phyloP scores from a whole-genome alignment of 257 asterid species.

The Haberlea rhodopensis region DNA sequence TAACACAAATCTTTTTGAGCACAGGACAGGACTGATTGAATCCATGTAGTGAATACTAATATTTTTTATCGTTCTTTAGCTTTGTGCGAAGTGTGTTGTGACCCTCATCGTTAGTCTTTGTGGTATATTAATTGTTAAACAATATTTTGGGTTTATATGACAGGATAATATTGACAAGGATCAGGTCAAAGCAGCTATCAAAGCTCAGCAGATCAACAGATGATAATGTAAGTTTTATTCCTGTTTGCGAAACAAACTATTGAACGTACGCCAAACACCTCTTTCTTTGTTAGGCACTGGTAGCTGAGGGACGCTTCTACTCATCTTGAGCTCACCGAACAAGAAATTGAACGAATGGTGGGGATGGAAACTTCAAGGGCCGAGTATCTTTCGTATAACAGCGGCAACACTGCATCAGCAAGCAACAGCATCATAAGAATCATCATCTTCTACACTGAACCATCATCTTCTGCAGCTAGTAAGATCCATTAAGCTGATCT shows the following conservation, averaged over 20 bases:
- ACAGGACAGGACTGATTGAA: background rate
- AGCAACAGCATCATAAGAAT: conserved; percentile 65
- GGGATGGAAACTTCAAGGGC: conserved; percentile 96
- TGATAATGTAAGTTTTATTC: conserved; percentile 53
- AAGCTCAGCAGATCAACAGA: conserved; percentile 99
- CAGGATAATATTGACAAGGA: conserved; percentile 73
- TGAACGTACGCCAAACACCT: conserved; percentile 9
- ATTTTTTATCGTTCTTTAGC: background rate
- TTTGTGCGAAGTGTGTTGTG: background rate
- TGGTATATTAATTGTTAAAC: background rate
- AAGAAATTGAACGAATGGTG: conserved; percentile 98
- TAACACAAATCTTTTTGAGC: background rate
- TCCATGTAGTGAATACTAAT: background rate
- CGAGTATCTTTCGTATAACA: conserved; percentile 69
- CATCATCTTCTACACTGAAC: conserved; percentile 88
- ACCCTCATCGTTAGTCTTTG: background rate
- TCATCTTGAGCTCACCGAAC: conserved; percentile 94
- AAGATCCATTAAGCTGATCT: conserved; percentile 30
- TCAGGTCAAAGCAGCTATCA: conserved; percentile 95
- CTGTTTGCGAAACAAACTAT: conserved; percentile 2
- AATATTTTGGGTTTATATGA: conserved; percentile 21
- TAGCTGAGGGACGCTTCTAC: conserved; percentile 95
- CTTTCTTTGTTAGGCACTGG: conserved; percentile 64
- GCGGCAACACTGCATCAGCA: no score
- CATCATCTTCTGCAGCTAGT: conserved; percentile 98